Percentiles rank a stretch among this genome's conserved stretches.
Evolutionary conservation across 495 filamentous ascomycete species (phyloP).

Genomic region (Neurospora cerealis): DNA sequence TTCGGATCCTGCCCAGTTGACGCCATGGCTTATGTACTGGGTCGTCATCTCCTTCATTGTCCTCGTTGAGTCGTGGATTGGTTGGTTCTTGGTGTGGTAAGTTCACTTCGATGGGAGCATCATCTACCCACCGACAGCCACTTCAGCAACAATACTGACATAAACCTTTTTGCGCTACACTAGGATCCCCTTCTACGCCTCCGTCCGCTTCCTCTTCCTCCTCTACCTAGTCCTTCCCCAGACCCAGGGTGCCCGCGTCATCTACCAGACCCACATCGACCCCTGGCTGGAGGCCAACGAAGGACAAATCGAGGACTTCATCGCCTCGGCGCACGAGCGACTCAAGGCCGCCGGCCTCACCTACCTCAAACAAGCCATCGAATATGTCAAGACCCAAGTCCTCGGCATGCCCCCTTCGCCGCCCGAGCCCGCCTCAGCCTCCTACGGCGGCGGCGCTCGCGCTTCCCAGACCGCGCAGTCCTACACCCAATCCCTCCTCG

Average conservation of each 20-base stretch:
- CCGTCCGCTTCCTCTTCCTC: slow-evolving; percentile 77
- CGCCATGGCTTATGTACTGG: slow-evolving; percentile 99
- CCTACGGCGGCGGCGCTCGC: slow-evolving; percentile 24
- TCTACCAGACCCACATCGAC: slow-evolving; percentile 79
- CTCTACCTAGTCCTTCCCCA: slow-evolving; percentile 96
- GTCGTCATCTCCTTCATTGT: slow-evolving; percentile 75
- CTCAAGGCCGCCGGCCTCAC: slow-evolving; percentile 67
- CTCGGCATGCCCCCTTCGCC: slow-evolving; percentile 52
- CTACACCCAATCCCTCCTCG: slow-evolving; percentile 73
- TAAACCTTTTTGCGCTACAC: neutral
- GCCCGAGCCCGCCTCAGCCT: slow-evolving; percentile 30
- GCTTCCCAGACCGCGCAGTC: slow-evolving; percentile 37
- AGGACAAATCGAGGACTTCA: slow-evolving; percentile 79
- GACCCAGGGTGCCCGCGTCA: slow-evolving; percentile 74
- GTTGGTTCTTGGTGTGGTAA: slow-evolving; percentile 77
- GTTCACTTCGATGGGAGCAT: neutral
- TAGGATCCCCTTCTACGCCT: slow-evolving; percentile 91
- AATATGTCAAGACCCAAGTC: slow-evolving; percentile 61
- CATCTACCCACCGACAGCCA: neutral
- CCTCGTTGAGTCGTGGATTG: slow-evolving; percentile 77
- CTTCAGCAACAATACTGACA: neutral
- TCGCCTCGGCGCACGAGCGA: slow-evolving; percentile 69
- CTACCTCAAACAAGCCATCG: slow-evolving; percentile 72
- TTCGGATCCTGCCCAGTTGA: slow-evolving; percentile 77
- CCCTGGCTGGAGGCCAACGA: slow-evolving; percentile 87